Evolutionary conservation across 2,329 filamentous ascomycete species (phyloP).

Genomic region (Pseudogymnoascus sp.): DNA sequence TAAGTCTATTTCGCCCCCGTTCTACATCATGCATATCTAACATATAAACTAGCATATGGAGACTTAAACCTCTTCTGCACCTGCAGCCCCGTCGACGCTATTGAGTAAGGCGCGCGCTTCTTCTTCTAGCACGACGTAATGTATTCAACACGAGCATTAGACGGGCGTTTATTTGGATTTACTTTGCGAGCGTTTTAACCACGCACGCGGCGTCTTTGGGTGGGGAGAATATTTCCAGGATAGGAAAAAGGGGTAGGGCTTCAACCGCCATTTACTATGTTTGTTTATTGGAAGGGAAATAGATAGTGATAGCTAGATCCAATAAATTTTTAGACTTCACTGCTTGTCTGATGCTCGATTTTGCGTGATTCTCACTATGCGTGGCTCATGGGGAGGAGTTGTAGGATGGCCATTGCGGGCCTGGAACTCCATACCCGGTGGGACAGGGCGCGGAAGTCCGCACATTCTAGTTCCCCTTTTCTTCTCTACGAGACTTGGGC

Average conservation of each 20-base stretch:
- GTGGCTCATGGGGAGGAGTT: background rate
- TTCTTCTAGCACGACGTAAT: background rate
- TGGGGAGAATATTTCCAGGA: background rate
- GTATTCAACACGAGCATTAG: conserved; percentile 11
- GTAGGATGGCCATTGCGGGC: background rate
- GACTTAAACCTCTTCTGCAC: conserved; percentile 94
- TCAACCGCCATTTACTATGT: conserved; percentile 10
- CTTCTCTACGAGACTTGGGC: background rate
- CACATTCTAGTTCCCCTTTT: background rate
- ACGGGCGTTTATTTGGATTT: background rate
- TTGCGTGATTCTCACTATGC: background rate
- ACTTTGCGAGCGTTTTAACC: background rate
- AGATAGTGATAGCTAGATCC: background rate
- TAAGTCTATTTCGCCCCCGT: conserved; percentile 39
- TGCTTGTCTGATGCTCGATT: background rate
- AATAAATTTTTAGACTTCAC: background rate
- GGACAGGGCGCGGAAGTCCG: background rate
- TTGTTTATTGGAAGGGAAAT: background rate
- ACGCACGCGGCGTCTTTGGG: background rate
- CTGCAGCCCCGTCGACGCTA: conserved; percentile 69
- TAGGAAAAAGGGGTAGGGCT: conserved; percentile 2
- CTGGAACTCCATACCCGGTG: background rate
- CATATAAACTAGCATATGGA: conserved; percentile 59
- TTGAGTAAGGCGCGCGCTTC: conserved; percentile 16
- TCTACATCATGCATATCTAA: conserved; percentile 20